Base-by-base conservation (phyloP, 495 filamentous ascomycete species). In the Talaromyces borbonicus region DNA sequence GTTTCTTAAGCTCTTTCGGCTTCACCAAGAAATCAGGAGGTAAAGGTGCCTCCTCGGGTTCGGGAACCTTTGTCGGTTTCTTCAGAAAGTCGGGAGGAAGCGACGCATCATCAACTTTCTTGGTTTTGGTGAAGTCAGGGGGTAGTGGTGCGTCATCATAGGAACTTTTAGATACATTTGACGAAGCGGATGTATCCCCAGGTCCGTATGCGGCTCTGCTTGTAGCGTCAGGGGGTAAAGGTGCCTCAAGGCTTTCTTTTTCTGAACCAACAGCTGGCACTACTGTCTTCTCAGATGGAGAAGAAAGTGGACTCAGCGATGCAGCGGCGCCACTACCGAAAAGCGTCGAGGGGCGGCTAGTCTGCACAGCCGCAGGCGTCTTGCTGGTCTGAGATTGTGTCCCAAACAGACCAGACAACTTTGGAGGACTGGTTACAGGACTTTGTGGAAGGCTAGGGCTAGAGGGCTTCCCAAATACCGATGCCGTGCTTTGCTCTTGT, bases 171-270 rank as follows among this genome's bases (percentile, higher is more conserved):
- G 74, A 71, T 5, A 66, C 63, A 40, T 73, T 75, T 4, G 84
- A 84, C 14, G 83, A 85, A 46, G 73, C 72, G 5, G 84, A 84
- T 20, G 81, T 81, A 43, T 87, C 81, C 22, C 81, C 78, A 43
- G 79, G 62, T 25, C 70, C 68, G 60, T 80, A 86, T 36, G 56
- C 67, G 49, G 71, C 68, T 66, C 80, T 83, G 66, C 78, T 87
- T 16, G 81, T 85, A 33, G 83, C 60, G 49, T 89, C 83, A n/a
- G 85, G 85, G 24, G 86, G 86, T 27, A 90, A 61, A 42, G 87
- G 85, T 9, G 45, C 45, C 36, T 60, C 56, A 1, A 57, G 58
- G 8, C 51, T 65, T 16, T 51, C 32, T 24, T 52, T 52, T 25
- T 49, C 39, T 16, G 33, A 48, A 14, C n/a, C 56, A 15, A 52